Conservation (phyloP, 2,329 filamentous ascomycete species). For the Aspergillus glaucus region DNA sequence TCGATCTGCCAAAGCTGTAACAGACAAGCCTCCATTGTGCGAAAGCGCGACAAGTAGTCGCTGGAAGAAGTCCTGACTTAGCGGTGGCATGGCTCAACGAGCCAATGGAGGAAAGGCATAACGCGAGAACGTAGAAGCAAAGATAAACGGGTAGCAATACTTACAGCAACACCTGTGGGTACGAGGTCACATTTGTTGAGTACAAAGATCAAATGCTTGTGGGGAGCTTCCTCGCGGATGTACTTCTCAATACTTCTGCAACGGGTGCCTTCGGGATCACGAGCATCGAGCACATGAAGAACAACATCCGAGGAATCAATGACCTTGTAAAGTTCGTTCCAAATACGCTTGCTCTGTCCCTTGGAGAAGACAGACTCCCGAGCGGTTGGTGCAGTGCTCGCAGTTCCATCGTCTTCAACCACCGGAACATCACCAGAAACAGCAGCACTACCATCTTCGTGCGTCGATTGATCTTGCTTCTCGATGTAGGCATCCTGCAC, state of each 20-base stretch:
- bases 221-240: constrained; percentile 82
- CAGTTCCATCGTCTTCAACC: constrained; percentile 38
- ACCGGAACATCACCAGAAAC: constrained; percentile 46
- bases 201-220: constrained; percentile 90
- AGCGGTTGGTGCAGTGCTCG: constrained; percentile 49
- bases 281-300: constrained; percentile 86
- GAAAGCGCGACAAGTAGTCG: constrained; percentile 48
- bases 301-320: constrained; percentile 95
- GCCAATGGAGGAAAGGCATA: constrained; percentile 10
- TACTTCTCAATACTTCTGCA: constrained; percentile 92
- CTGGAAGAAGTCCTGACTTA: constrained; percentile 81
- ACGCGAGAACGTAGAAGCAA: not conserved
- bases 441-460: constrained; percentile 65
- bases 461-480: constrained; percentile 67
- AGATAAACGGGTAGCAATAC: constrained; percentile 39
- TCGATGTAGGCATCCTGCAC: constrained; percentile 78
- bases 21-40: constrained; percentile 74
- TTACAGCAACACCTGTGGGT: constrained; percentile 88
- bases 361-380: constrained; percentile 86
- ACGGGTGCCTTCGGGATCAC: constrained; percentile 82
- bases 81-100: constrained; percentile 47
- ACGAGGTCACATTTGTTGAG: constrained; percentile 91
- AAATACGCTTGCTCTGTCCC: constrained; percentile 90
- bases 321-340: constrained; percentile 94
- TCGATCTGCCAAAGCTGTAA: constrained; percentile 99